Conservation (phyloP, 192 early-diverging fungal genomes). For the Backusella australiensis region DNA sequence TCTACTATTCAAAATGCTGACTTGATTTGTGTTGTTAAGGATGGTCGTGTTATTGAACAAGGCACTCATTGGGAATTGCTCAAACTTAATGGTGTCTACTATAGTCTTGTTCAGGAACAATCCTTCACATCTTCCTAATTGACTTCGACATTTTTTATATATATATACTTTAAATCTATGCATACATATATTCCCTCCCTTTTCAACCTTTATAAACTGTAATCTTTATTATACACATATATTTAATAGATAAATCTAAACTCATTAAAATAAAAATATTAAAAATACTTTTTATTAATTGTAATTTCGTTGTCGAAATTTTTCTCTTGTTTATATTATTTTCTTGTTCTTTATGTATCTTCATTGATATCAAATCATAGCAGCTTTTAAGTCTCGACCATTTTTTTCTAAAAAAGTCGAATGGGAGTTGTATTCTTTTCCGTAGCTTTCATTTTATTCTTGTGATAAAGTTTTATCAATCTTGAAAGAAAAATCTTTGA, state of each 20-base stretch:
- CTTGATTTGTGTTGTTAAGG: constrained; percentile 78
- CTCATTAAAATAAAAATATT: not conserved
- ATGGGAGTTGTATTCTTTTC: too few species aligned
- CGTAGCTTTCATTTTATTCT: too few species aligned
- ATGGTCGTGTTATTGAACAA: constrained; percentile 63
- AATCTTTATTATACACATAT: not conserved
- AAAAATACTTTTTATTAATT: not conserved
- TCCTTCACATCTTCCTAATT: constrained; percentile 32
- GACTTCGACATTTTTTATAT: not conserved
- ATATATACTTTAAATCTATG: not conserved
- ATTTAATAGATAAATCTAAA: not conserved
- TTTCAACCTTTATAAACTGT: not conserved
- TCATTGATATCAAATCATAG: not conserved
- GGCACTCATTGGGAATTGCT: constrained; percentile 82
- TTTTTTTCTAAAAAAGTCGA: not conserved
- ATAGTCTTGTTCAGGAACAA: constrained; percentile 62
- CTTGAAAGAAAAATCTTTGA: not conserved
- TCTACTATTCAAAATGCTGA: constrained; percentile 78
- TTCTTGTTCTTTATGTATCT: not conserved
- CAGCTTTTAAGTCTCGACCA: not conserved
- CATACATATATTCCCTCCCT: not conserved
- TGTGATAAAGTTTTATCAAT: not conserved
- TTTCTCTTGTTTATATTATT: not conserved
- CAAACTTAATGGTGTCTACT: constrained; percentile 55
- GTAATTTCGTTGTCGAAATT: not conserved